Base-by-base conservation (phyloP, 2,329 filamentous ascomycete genomes). In the Helotiales sp. region DNA sequence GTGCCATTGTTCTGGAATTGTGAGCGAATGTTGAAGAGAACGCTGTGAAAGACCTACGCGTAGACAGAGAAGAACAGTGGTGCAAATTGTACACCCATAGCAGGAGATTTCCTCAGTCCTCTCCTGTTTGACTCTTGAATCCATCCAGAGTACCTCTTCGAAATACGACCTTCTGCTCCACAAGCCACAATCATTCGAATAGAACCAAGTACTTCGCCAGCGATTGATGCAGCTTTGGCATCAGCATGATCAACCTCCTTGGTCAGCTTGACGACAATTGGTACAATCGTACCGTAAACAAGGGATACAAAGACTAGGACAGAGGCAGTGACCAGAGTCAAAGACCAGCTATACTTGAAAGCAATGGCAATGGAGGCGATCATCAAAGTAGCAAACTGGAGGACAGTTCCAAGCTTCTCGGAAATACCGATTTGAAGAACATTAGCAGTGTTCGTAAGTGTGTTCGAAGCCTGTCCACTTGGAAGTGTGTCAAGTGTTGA, bases 401-500 rank as follows among this genome's bases (percentile, higher is more conserved):
- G 65, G 46, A 85, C 81, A 1, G 77, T 77, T 7, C 82, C 83
- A 0, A 88, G 74, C 65, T 86, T 86, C 67, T 87, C 84, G 0
- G 83, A 86, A 36, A 87, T 85, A 2, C 85, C 85, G 12, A 86
- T 73, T 70, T 88, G 85, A n/a, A 88, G 73, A 1, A 77, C 79
- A 68, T 87, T 88, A 59, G 83, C 81, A 1, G 83, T 80, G 0
- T 85, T 88, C 60, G 88, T 87, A 33, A 85, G 85, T 13, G 78
- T 79, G 27, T 67, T 70, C 1, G 67, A 67, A 25, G 68, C 64
- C 54, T 69, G 65, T 4, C 70, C 68, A 19, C 54, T 88, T 0
- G 83, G 80, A 76, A 86, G 82, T 15, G 82, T 83, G 70, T 90
- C 87, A 44, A 90, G 82, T 33, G 87, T 84, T 59, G 86, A 82